Conservation (phyloP, 495 filamentous ascomycete species). For the Penicillium verhagenii region DNA sequence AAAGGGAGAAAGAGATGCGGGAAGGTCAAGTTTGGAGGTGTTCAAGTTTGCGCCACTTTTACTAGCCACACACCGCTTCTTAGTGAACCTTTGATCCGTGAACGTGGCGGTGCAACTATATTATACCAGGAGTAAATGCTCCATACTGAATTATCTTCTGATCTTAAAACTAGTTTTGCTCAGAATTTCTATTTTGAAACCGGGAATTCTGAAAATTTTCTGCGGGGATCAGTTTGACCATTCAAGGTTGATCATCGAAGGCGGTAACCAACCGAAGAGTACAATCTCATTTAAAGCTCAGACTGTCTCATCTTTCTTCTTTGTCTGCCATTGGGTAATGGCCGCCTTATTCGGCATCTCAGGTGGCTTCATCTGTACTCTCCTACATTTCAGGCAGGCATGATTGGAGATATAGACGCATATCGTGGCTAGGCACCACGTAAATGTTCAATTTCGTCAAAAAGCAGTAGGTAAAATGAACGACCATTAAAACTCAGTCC, state of each 20-base stretch:
- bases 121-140: no score
- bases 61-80: slow-evolving; percentile 26
- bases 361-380: no score
- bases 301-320: no score
- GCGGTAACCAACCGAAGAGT: no score
- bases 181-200: no score
- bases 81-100: neutral
- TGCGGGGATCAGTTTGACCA: no score
- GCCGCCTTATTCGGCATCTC: no score
- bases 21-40: slow-evolving; percentile 31
- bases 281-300: no score
- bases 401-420: neutral
- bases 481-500: neutral
- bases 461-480: neutral
- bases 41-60: slow-evolving; percentile 28
- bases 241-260: neutral
- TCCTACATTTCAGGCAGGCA: neutral
- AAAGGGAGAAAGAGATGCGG: slow-evolving; percentile 30
- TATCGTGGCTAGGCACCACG: neutral
- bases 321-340: no score
- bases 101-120: neutral
- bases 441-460: neutral
- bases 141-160: neutral
- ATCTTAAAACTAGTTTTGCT: no score
- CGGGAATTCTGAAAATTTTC: neutral